Evolutionary conservation across 2,329 filamentous ascomycete genomes (phyloP).

Genomic region (Claviceps sorghi): DNA sequence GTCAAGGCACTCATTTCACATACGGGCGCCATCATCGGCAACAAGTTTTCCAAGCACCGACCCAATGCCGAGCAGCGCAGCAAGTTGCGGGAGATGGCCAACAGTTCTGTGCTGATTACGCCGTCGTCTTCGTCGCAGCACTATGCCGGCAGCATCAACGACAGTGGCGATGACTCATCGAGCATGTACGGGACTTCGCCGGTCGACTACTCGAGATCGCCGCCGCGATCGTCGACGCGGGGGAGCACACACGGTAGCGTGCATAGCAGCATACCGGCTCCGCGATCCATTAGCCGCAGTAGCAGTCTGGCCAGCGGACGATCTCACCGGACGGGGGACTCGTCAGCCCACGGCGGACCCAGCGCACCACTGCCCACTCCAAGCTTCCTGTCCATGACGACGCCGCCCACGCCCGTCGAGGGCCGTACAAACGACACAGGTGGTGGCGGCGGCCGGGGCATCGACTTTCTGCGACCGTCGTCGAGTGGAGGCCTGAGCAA

Average conservation of each 20-base stretch:
- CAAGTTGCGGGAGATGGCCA: slow-evolving; percentile 72
- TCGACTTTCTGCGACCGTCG: slow-evolving; percentile 18
- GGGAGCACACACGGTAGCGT: slow-evolving; percentile 33
- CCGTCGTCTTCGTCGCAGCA: slow-evolving; percentile 23
- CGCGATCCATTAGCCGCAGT: slow-evolving; percentile 33
- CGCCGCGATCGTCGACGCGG: slow-evolving; percentile 34
- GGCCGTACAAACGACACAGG: slow-evolving; percentile 9
- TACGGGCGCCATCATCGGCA: slow-evolving; percentile 89
- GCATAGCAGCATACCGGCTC: slow-evolving; percentile 31
- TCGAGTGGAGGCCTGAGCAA: slow-evolving; percentile 18
- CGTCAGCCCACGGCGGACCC: slow-evolving; percentile 11
- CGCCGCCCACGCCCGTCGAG: slow-evolving; percentile 27
- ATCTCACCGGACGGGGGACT: slow-evolving; percentile 24
- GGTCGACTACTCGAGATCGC: slow-evolving; percentile 44
- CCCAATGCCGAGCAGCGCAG: slow-evolving; percentile 67
- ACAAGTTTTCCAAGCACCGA: slow-evolving; percentile 85
- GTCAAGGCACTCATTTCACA: slow-evolving; percentile 90
- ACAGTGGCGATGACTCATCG: slow-evolving; percentile 39
- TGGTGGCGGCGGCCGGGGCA: slow-evolving; percentile 14
- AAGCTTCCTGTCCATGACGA: slow-evolving; percentile 31
- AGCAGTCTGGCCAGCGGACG: slow-evolving; percentile 36
- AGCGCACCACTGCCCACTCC: slow-evolving; percentile 22
- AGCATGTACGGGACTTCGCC: slow-evolving; percentile 38
- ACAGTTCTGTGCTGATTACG: slow-evolving; percentile 50
- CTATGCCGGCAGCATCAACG: slow-evolving; percentile 29